Evolutionary conservation across 371 early-diverging fungal species (phyloP).

Genomic region (Catenaria anguillulae): DNA sequence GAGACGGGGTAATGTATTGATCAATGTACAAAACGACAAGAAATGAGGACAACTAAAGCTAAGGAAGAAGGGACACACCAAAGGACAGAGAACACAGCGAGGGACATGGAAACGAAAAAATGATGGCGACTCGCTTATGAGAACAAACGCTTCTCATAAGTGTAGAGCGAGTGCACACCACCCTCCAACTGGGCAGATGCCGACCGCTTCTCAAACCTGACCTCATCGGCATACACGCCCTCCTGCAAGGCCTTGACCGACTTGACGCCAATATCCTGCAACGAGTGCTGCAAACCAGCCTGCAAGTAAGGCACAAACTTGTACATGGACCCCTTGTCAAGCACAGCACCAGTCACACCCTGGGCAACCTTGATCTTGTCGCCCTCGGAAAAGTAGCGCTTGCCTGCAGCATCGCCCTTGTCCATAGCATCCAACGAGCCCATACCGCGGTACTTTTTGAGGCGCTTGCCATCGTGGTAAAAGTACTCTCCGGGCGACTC

Average conservation of each 20-base stretch:
- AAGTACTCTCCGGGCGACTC: slow-evolving; percentile 96
- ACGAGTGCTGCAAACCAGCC: slow-evolving; percentile 79
- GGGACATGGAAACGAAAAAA: too few species aligned
- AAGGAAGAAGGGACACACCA: too few species aligned
- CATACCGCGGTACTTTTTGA: slow-evolving; percentile 97
- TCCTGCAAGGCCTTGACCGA: slow-evolving; percentile 46
- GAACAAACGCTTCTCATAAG: slow-evolving; percentile 70
- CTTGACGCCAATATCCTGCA: slow-evolving; percentile 86
- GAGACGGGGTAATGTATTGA: too few species aligned
- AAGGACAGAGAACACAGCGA: too few species aligned
- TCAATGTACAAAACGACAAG: too few species aligned
- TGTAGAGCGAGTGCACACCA: slow-evolving; percentile 84
- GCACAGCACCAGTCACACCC: slow-evolving; percentile 87
- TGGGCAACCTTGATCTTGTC: slow-evolving; percentile 97
- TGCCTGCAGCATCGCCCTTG: slow-evolving; percentile 48
- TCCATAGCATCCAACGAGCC: slow-evolving; percentile 94
- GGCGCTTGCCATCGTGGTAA: slow-evolving; percentile 89
- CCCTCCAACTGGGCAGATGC: slow-evolving; percentile 92
- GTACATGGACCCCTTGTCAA: slow-evolving; percentile 90
- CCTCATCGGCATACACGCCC: slow-evolving; percentile 46
- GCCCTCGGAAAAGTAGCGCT: slow-evolving; percentile 88
- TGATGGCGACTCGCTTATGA: neutral
- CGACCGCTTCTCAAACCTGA: slow-evolving; percentile 86
- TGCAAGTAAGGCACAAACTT: slow-evolving; percentile 74
- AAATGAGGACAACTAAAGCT: too few species aligned